phyloP scores from a whole-genome alignment of 495 filamentous ascomycete species.

The Pyronema domesticum region DNA sequence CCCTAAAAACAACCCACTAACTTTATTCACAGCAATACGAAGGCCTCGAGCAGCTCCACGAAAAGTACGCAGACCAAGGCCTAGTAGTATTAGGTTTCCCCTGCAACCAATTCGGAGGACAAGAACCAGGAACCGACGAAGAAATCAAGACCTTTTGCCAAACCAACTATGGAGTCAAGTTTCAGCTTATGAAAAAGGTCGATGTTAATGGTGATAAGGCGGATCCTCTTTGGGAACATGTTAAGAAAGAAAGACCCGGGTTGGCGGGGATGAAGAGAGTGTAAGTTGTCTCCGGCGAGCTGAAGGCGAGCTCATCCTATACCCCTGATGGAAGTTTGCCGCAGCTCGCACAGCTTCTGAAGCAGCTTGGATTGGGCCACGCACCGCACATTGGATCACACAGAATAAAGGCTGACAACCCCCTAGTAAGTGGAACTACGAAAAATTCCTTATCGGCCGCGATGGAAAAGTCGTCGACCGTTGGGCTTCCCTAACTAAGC shows the following conservation, averaged over 20 bases:
- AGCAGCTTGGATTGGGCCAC: no score
- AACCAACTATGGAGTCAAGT: slow-evolving; percentile 88
- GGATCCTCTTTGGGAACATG: slow-evolving; percentile 65
- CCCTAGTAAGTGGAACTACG: slow-evolving; percentile 21
- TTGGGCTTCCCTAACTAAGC: slow-evolving; percentile 76
- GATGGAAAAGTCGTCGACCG: slow-evolving; percentile 67
- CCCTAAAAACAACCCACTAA: background rate
- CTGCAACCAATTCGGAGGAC: slow-evolving; percentile 89
- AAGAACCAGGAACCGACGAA: slow-evolving; percentile 78
- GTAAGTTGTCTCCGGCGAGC: slow-evolving; percentile 36
- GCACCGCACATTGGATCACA: no score
- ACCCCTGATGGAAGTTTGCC: no score
- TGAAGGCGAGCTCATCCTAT: no score
- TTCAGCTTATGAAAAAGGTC: slow-evolving; percentile 78
- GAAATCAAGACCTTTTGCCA: slow-evolving; percentile 51
- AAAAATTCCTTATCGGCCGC: slow-evolving; percentile 83
- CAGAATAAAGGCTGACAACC: no score
- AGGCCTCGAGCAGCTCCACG: slow-evolving; percentile 79
- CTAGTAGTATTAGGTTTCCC: slow-evolving; percentile 89
- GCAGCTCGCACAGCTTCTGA: no score
- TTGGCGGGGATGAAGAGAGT: slow-evolving; percentile 69
- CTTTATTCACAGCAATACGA: slow-evolving; percentile 45
- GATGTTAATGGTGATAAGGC: slow-evolving; percentile 81
- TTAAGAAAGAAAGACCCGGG: slow-evolving; percentile 74
- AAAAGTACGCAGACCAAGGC: slow-evolving; percentile 50